These are phyloP conservation scores for Suillus clintonianus DNA, from an alignment of 768 basidiomycete species.

Conservation along the genomic window DNA sequence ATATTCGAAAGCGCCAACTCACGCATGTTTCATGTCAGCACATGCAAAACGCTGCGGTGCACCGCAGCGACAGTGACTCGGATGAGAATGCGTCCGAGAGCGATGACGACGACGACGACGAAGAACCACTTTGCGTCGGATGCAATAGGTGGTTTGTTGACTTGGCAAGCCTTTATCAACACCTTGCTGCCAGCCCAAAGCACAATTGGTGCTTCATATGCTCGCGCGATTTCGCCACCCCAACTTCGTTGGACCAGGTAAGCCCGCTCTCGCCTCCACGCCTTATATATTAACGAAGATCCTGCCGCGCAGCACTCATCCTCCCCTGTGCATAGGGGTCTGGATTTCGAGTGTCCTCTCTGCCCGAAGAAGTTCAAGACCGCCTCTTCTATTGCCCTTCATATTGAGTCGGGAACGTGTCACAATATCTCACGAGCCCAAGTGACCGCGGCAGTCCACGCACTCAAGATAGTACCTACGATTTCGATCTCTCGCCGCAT, in stretches of 20 bases:
- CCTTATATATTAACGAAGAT: neutral
- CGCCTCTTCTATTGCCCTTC: slow-evolving; percentile 38
- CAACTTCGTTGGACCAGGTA: slow-evolving; percentile 24
- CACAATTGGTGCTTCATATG: slow-evolving; percentile 40
- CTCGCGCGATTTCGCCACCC: slow-evolving; percentile 27
- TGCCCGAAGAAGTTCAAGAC: slow-evolving; percentile 3
- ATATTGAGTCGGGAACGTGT: slow-evolving; percentile 42
- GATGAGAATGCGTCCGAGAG: slow-evolving; percentile 5
- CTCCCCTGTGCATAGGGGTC: neutral
- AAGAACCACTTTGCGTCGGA: slow-evolving; percentile 18
- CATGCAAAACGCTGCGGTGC: neutral
- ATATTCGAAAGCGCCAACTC: neutral
- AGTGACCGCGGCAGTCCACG: slow-evolving; percentile 37
- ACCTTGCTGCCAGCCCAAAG: slow-evolving; percentile 18
- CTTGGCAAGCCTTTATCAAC: slow-evolving; percentile 16
- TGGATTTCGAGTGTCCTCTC: neutral
- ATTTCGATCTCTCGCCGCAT: slow-evolving; percentile 38
- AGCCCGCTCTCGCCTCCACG: slow-evolving; percentile 22
- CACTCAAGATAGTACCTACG: slow-evolving; percentile 33
- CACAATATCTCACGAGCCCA: slow-evolving; percentile 37
- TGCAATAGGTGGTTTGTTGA: slow-evolving; percentile 27
- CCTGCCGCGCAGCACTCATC: neutral
- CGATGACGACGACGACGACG: slow-evolving; percentile 9
- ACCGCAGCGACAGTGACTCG: neutral
- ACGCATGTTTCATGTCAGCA: neutral